Conservation (phyloP, 2,329 filamentous ascomycete genomes). For the Hypoxylon sp. region DNA sequence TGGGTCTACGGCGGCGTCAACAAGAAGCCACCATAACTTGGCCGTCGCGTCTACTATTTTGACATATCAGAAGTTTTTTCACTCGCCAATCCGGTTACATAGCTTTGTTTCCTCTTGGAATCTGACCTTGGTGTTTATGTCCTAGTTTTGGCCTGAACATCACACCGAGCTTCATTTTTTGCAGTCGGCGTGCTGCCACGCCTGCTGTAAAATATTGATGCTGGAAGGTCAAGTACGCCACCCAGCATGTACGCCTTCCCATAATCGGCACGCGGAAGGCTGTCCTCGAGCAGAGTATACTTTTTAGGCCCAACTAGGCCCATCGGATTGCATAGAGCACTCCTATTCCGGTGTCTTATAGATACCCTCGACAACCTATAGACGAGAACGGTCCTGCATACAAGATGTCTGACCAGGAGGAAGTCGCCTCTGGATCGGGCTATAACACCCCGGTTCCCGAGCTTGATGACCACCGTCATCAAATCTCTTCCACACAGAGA, state of each 20-base stretch:
- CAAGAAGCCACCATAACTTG: conserved; percentile 97
- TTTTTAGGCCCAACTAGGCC: conserved; percentile 8
- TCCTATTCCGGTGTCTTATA: conserved; percentile 2
- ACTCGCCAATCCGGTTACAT: conserved; percentile 28
- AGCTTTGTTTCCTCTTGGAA: conserved; percentile 9
- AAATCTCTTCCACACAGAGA: conserved; percentile 72
- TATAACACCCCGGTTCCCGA: conserved; percentile 83
- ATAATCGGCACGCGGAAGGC: conserved; percentile 54
- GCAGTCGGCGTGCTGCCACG: conserved; percentile 59
- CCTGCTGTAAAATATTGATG: conserved; percentile 54
- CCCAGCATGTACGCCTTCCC: conserved; percentile 55
- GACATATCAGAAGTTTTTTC: conserved; percentile 44
- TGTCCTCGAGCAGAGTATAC: conserved; percentile 42
- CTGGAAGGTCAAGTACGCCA: conserved; percentile 45
- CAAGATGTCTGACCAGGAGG: conserved; percentile 78
- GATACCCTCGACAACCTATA: conserved; percentile 17
- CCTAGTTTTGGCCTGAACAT: conserved; percentile 37
- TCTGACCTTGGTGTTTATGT: conserved; percentile 16
- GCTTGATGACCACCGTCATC: conserved; percentile 88
- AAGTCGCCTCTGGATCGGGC: conserved; percentile 70
- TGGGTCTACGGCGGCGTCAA: conserved; percentile 97
- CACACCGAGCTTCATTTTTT: conserved; percentile 38
- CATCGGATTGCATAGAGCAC: conserved; percentile 14
- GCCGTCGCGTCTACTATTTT: conserved; percentile 54
- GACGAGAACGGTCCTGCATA: conserved; percentile 56